These are phyloP conservation scores for Saccharum hybrid DNA, from an alignment of 202 grass and related monocot species.

Conservation along the genomic window DNA sequence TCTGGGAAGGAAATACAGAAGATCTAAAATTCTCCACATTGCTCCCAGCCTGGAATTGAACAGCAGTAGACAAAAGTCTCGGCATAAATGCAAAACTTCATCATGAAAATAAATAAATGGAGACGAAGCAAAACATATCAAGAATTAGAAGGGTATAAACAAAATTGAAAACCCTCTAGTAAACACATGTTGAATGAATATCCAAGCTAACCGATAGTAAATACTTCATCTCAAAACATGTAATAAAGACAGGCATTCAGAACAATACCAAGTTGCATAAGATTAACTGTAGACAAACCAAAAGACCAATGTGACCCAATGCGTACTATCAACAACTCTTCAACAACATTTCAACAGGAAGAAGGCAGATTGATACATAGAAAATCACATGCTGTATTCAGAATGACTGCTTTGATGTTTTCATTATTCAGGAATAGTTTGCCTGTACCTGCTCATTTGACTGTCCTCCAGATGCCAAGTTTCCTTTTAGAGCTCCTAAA, in stretches of 20 bases:
- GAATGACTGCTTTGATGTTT: background rate
- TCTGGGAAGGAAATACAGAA: conserved; percentile 1
- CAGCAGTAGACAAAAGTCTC: conserved; percentile 5
- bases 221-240: background rate
- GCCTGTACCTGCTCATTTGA: conserved; percentile 53
- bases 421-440: conserved; percentile 12
- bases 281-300: background rate
- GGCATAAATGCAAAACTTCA: background rate
- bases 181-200: background rate
- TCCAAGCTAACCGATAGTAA: background rate
- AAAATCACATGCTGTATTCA: conserved; percentile 28
- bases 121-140: conserved; percentile 22
- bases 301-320: background rate
- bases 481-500: conserved; percentile 62
- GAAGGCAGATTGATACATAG: conserved; percentile 12
- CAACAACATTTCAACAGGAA: conserved; percentile 19
- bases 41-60: conserved; percentile 48
- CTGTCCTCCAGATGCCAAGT: conserved; percentile 54
- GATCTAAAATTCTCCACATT: conserved; percentile 35
- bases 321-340: conserved; percentile 7
- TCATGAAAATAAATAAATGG: conserved; percentile 27
- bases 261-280: conserved; percentile 34
- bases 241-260: background rate
- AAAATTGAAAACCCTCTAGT: background rate
- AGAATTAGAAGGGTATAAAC: conserved; percentile 24